phyloP scores from a whole-genome alignment of 108 stramenopile species.

The Cyclotella cryptica region DNA sequence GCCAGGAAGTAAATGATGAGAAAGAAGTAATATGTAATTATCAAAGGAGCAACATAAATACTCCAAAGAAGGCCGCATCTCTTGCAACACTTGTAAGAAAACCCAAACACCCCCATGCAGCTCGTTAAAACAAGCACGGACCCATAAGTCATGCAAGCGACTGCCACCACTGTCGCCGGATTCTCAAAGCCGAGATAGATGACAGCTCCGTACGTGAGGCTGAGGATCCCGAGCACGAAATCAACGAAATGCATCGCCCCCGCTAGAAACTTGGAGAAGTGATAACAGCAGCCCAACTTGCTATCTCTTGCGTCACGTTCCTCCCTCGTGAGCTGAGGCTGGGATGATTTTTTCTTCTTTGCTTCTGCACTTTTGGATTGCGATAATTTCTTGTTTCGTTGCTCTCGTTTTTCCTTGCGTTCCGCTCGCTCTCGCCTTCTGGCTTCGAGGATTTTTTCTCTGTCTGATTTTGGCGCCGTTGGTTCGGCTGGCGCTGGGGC shows the following conservation, averaged over 20 bases:
- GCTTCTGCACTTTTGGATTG: not conserved
- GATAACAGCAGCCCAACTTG: conserved; percentile 43
- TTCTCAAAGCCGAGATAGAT: conserved; percentile 23
- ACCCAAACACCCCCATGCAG: conserved; percentile 42
- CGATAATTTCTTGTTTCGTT: conserved; percentile 6
- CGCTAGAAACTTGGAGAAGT: conserved; percentile 28
- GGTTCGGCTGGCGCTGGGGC: not conserved
- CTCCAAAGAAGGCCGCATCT: conserved; percentile 30
- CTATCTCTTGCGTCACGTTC: conserved; percentile 33
- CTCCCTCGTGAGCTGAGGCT: conserved; percentile 26
- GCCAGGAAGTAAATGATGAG: conserved; percentile 24
- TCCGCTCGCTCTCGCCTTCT: conserved; percentile 15
- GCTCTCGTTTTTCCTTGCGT: conserved; percentile 9
- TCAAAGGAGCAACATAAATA: conserved; percentile 32
- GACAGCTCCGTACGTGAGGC: conserved; percentile 31
- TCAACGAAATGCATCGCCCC: conserved; percentile 40
- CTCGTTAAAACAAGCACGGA: conserved; percentile 17
- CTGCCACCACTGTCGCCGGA: conserved; percentile 36
- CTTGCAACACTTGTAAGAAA: conserved; percentile 26
- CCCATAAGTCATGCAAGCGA: conserved; percentile 29
- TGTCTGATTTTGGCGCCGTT: not conserved
- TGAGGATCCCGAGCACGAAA: conserved; percentile 22
- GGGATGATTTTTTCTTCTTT: not conserved
- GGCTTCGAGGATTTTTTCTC: conserved; percentile 3
- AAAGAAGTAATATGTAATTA: conserved; percentile 36